Base-by-base conservation (phyloP, 1,139 yeast genomes). In the Geotrichum bryndzae region DNA sequence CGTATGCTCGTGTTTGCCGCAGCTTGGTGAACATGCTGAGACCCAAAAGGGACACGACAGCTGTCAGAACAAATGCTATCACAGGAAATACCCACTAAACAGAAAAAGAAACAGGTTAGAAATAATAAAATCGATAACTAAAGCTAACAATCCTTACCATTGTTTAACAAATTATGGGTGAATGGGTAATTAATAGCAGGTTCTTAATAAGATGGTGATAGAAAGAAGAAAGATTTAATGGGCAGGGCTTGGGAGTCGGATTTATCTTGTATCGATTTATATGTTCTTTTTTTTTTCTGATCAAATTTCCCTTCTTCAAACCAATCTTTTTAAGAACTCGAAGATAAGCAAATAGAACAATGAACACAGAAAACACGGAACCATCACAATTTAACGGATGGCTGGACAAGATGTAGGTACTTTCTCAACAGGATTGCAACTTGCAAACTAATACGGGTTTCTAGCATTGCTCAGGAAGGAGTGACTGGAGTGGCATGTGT, bases 1-100 rank as follows among this genome's bases (percentile, higher is more conserved):
- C 72, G 64, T 76, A 79, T 7, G 68, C 54, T 0, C 84, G 82
- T 35, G 79, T 76, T n/a, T 67, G 62, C 50, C 70, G 65, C 57
- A 79, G 64, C 45, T 73, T 66, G 38, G 80, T 72, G 67, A 72
- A 80, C 61, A 70, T 68, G 56, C 78, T 72, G 48, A 77, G 68
- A n/a, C 74, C 70, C 62, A 68, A 62, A 51, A 75, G 63, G 10
- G 77, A 74, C 22, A 75, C 70, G 6, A 72, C 63, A 7, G 73
- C 76, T 6, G 79, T 73, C 7, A 66, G 41, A 25, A 71, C 53
- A 56, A 78, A 72, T 10, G 80, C 79, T 31, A 73, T 62, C 41
- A 72, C 63, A 46, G 76, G 68, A 53, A 73, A 70, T 48, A 76
- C 60, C 74, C 71, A 67, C 73, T 70, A 25, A 18, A 18, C 18